These are phyloP conservation scores for Quercus variabilis DNA, from an alignment of 306 rosid species.

Conservation along the genomic window DNA sequence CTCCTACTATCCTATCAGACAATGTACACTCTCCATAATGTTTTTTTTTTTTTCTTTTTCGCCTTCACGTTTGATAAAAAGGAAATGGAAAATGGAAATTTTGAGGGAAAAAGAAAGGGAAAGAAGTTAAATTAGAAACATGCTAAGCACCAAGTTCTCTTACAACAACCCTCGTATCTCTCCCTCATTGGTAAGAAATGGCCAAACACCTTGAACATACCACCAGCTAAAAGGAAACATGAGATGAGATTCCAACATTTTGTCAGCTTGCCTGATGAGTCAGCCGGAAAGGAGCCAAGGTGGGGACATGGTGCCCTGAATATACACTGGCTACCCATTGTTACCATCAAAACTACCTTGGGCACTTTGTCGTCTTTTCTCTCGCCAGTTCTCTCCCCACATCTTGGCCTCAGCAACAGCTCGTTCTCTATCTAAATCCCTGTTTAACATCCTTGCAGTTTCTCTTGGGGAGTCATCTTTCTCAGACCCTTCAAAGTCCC, in stretches of 20 bases:
- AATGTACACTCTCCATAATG: conserved; percentile 34
- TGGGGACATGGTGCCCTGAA: neutral
- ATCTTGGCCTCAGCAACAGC: conserved; percentile 92
- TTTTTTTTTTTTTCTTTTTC: neutral
- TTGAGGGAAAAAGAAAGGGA: neutral
- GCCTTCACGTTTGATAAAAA: conserved; percentile 6
- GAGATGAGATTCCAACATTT: conserved; percentile 21
- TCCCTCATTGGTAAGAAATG: conserved; percentile 9
- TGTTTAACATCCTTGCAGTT: conserved; percentile 63
- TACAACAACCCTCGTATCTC: conserved; percentile 21
- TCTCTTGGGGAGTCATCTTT: conserved; percentile 86
- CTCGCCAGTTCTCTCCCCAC: conserved; percentile 97
- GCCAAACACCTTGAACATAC: conserved; percentile 19
- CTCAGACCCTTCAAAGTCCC: conserved; percentile 82
- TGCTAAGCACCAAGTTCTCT: conserved; percentile 29
- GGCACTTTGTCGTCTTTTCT: conserved; percentile 62
- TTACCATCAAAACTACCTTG: conserved; percentile 71
- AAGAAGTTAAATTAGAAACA: conserved; percentile 33
- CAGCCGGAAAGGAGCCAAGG: conserved; percentile 22
- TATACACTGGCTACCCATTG: conserved; percentile 29
- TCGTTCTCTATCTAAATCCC: conserved; percentile 78
- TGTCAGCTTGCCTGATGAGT: conserved; percentile 9
- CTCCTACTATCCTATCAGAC: conserved; percentile 25
- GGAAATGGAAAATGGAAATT: conserved; percentile 8
- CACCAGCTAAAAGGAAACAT: conserved; percentile 26